Evolutionary conservation across 2,329 filamentous ascomycete species (phyloP).

Genomic region (Alternaria gaisen): DNA sequence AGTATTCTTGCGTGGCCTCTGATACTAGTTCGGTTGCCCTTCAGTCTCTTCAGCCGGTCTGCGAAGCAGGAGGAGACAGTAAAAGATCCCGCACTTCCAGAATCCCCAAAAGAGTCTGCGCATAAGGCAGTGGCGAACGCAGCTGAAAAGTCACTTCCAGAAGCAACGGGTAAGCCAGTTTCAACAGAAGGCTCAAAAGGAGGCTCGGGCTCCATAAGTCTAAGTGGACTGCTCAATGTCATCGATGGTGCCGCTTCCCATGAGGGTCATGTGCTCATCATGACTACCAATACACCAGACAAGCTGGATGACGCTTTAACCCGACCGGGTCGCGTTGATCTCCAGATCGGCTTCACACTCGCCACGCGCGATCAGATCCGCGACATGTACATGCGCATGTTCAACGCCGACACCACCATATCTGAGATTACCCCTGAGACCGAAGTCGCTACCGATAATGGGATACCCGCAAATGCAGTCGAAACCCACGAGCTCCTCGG

Average conservation of each 20-base stretch:
- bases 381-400: constrained; percentile 57
- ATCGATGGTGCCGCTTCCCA: constrained; percentile 84
- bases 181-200: background rate
- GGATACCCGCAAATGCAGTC: background rate
- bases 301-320: constrained; percentile 77
- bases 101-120: too few relatives aligned
- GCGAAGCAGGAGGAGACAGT: background rate
- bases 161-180: too few relatives aligned
- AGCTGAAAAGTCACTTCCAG: background rate
- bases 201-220: constrained; percentile 64
- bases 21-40: background rate
- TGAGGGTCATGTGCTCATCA: constrained; percentile 80
- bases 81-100: background rate
- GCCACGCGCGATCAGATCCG: constrained; percentile 53
- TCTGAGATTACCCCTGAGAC: background rate
- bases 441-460: background rate
- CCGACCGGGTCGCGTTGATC: constrained; percentile 75
- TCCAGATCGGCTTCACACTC: constrained; percentile 68
- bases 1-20: background rate
- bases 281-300: constrained; percentile 82
- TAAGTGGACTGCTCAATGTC: constrained; percentile 81
- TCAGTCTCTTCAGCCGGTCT: background rate
- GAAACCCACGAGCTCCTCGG: constrained; percentile 24
- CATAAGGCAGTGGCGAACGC: background rate
- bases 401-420: constrained; percentile 12